Evolutionary conservation across 352 stramenopile species (phyloP), one percentile per base, ranked within the genome.

Genomic region (Phytophthora multivora): DNA sequence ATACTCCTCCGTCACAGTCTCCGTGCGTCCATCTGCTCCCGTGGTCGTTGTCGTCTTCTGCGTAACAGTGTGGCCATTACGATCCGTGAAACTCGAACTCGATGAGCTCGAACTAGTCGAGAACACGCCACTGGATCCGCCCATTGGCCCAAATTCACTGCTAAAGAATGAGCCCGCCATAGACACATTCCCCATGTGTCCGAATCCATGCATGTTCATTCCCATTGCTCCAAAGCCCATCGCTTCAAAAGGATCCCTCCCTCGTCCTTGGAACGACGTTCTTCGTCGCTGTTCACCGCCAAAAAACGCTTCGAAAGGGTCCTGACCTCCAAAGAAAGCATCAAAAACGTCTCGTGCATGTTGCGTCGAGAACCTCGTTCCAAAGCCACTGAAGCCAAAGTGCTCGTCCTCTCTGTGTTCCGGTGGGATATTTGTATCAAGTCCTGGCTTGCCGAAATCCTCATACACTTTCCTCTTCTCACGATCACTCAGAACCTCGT

Each of bases 401-500:
- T 56, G 57, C 10, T 66, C 69, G 7, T 43, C 38, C 0, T 25
- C 28, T 38, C 45, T 51, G 16, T 26, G n/a, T n/a, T 35, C n/a
- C 8, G 42, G 10, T 9, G 46, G 11, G 1, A 39, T n/a, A 11
- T 23, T 41, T 10, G 43, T 64, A 12, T 59, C 38, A 3, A 79
- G 42, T 2, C 75, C 73, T 4, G 35, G 7, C 57, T 80, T 87
- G 5, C 78, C 79, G 35, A 66, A 77, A 15, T 51, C 52, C 46
- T 91, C 81, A 61, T 94, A 94, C 4, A 58, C 7, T 35, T 70
- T 56, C 2, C 85, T 69, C 56, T 91, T 90, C 35, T 79, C 76
- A 7, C 55, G 54, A 52, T 98, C 88, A 35, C 78, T 85, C 51
- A 98, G 66, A 23, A 95, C 77, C 43, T 95, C 89, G 60, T 98